Conservation (phyloP, 768 basidiomycete species). For the Boletus tylopilopsis region DNA sequence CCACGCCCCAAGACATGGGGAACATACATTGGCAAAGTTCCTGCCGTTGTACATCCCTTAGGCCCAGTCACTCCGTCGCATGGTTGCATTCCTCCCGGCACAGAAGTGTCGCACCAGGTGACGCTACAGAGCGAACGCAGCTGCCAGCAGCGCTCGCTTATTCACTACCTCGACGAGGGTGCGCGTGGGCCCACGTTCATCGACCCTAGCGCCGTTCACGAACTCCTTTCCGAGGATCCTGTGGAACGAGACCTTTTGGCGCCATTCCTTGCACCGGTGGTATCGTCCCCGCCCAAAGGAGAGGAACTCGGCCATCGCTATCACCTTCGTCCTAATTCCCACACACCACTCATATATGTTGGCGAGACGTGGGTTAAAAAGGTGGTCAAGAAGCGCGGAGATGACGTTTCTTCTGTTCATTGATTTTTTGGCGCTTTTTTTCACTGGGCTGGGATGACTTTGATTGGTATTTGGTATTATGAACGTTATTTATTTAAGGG, state of each 20-base stretch:
- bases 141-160: background rate
- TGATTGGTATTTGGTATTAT: too few species aligned
- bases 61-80: background rate
- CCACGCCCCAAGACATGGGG: background rate
- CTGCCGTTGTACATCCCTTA: constrained; percentile 1
- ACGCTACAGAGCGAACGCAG: background rate
- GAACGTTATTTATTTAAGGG: too few species aligned
- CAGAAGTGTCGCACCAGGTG: background rate
- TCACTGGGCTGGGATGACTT: too few species aligned
- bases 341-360: constrained; percentile 11
- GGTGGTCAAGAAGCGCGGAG: background rate
- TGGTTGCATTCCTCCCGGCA: background rate
- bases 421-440: too few species aligned
- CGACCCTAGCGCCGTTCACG: background rate
- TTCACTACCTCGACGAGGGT: constrained; percentile 20
- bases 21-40: background rate
- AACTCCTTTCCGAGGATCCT: constrained; percentile 4
- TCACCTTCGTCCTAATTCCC: background rate
- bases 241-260: constrained; percentile 3
- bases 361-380: constrained; percentile 19
- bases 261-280: constrained; percentile 3
- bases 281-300: constrained; percentile 10
- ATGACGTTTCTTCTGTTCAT: background rate
- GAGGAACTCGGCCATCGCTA: constrained; percentile 17
- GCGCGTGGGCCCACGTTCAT: constrained; percentile 19